Evolutionary conservation across 1,284 basidiomycete genomes (phyloP).

Genomic region (Porodaedalea pini): DNA sequence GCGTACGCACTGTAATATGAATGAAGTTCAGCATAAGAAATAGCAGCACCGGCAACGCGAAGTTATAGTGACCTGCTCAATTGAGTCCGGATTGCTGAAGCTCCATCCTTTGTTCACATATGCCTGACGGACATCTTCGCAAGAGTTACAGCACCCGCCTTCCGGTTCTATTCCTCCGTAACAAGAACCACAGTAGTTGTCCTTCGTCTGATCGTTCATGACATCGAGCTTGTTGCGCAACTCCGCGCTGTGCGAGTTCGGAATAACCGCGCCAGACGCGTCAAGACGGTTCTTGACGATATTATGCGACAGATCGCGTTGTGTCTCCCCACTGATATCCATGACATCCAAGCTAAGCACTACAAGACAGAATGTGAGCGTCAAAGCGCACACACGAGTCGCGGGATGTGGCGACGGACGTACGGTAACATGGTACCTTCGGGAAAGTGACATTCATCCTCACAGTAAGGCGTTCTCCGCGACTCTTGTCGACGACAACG

Average conservation of each 20-base stretch:
- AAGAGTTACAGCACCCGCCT: conserved; percentile 91
- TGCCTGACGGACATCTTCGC: conserved; percentile 90
- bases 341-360: conserved; percentile 94
- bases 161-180: conserved; percentile 86
- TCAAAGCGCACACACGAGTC: background rate
- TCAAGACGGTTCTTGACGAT: conserved; percentile 82
- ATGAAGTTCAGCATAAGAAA: conserved; percentile 5
- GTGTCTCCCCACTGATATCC: conserved; percentile 96
- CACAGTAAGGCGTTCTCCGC: conserved; percentile 92
- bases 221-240: conserved; percentile 85
- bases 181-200: conserved; percentile 91
- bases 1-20: conserved; percentile 67
- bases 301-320: conserved; percentile 87
- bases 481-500: conserved; percentile 87
- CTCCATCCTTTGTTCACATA: conserved; percentile 95
- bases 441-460: conserved; percentile 95
- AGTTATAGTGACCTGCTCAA: conserved; percentile 79
- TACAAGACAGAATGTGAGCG: conserved; percentile 31
- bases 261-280: conserved; percentile 56
- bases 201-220: conserved; percentile 58
- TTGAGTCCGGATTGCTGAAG: conserved; percentile 84
- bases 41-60: background rate
- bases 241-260: conserved; percentile 55
- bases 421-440: conserved; percentile 94
- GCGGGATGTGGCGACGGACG: conserved; percentile 34